These are phyloP conservation scores for Macrocybe sp. DNA, from an alignment of 1,284 basidiomycete species.

Conservation along the genomic window DNA sequence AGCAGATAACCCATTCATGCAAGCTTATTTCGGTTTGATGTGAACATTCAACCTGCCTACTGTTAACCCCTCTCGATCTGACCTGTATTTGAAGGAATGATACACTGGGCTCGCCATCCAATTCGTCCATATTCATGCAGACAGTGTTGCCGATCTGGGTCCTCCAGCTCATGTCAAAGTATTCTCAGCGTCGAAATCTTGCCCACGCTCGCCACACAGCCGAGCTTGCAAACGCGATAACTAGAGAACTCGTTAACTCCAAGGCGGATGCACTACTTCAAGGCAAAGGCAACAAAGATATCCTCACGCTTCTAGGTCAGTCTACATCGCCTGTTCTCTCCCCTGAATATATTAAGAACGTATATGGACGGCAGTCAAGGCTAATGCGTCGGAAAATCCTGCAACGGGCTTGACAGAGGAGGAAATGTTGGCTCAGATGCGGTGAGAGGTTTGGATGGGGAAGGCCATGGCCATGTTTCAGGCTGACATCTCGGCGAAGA, in stretches of 20 bases:
- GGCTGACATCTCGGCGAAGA: slow-evolving; percentile 14
- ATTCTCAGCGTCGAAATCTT: slow-evolving; percentile 31
- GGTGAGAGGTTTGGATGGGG: slow-evolving; percentile 20
- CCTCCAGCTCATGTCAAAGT: slow-evolving; percentile 35
- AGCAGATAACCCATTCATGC: slow-evolving; percentile 37
- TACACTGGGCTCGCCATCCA: slow-evolving; percentile 34
- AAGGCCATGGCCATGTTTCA: neutral
- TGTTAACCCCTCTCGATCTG: slow-evolving; percentile 1
- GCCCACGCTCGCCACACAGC: slow-evolving; percentile 38
- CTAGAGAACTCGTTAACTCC: slow-evolving; percentile 33
- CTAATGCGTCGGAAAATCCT: slow-evolving; percentile 36
- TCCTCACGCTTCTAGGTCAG: slow-evolving; percentile 36
- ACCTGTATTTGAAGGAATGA: slow-evolving; percentile 25
- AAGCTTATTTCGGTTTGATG: slow-evolving; percentile 42
- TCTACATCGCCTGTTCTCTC: slow-evolving; percentile 24
- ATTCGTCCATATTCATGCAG: slow-evolving; percentile 36
- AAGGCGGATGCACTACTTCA: slow-evolving; percentile 36
- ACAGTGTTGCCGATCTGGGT: slow-evolving; percentile 35
- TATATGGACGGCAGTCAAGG: slow-evolving; percentile 28
- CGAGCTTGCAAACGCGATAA: slow-evolving; percentile 32
- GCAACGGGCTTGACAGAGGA: slow-evolving; percentile 33
- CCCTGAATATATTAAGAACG: neutral
- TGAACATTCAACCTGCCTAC: slow-evolving; percentile 13
- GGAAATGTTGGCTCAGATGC: slow-evolving; percentile 39
- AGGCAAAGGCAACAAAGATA: slow-evolving; percentile 37